Evolutionary conservation across 257 asterid species (phyloP), one percentile per base, ranked within the genome.

Genomic region (Thymus quinquecostatus): DNA sequence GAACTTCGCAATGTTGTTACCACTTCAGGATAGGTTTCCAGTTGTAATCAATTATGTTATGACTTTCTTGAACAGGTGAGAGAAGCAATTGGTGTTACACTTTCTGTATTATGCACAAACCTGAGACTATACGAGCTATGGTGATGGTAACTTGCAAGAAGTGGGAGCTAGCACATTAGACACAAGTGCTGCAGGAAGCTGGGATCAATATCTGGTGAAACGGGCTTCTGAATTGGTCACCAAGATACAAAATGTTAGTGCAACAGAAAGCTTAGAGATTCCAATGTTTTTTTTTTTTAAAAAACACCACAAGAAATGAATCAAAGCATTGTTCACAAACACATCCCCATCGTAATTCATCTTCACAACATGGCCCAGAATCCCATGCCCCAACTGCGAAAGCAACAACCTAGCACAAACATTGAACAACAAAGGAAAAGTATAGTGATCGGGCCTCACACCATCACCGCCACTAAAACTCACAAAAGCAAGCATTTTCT

Each of bases 51-150:
- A 47, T 82, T 49, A 64, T 51, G 44, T 33, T 41, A 75, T 74
- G 34, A 49, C 30, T 78, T 67, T 61, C 57, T 66, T 77, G 76
- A 69, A 71, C 94, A 94, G 99, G 98, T 95, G 77, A 87, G 99
- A 79, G 99, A 95, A 83, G 90, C 99, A 71, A 85, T 95, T 80
- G 99, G 98, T 70, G 95, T 92, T 49, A 64, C 96, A 36, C 93
- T 92, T 67, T 87, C 96, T 67, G 91, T 95, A 74, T 68, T 95
- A 73, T 92, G 98, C 80, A 92, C 99, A 65, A 95, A 95, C 85
- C 87, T 92, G 72, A 84, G 97, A 69, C 95, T 95, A 69, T 77
- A 83, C 79, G 63, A 80, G 86, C 74, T 81, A 76, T 81, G 77
- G 74, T 51, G 77, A 70, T 72, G 81, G 40, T 73, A 71, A 78